Base-by-base conservation (phyloP, 2,329 filamentous ascomycete species). In the Penicillium sp. region DNA sequence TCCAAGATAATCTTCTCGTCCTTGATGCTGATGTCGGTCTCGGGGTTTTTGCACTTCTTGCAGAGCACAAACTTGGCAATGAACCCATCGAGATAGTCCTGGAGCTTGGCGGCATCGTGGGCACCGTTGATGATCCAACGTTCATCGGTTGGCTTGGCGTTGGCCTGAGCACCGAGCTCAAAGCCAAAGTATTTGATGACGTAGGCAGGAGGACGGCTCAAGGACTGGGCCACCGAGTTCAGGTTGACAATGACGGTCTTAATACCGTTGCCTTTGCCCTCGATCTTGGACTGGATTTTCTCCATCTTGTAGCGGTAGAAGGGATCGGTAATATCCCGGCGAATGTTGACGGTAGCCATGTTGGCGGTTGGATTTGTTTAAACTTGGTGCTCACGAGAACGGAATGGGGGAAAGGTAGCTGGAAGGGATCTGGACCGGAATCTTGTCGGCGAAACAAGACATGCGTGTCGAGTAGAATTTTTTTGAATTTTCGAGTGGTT, bases 241-340 rank as follows among this genome's bases (percentile, higher is more conserved):
- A 99, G 79, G 77, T 99, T 99, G 83, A 95, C 90, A 66, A 99
- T 87, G 69, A 99, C 94, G 67, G 82, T 99, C 82, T 99, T 99
- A 85, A 99, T 99, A 72, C 94, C 94, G 80, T 99, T 99, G 64
- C 94, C 94, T 79, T 99, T 99, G 78, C 94, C 94, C 80, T 99
- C 94, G 68, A 99, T 95, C 83, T 99, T 99, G 75, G 94, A 96
- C 82, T 95, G 90, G 73, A 99, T 81, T 67, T 86, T 88, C 81
- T 97, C 94, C 94, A 99, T 99, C 86, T 99, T 99, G 87, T 99
- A 99, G 76, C 94, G 94, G 81, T 99, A 99, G 86, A 96, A 99
- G 79, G 88, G 88, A 80, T 99, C 94, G 81, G 87, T 88, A 80
- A 96, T 88, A 88, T 97, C 92, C 78, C 90, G 90, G 77, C 92